Base-by-base conservation (phyloP, 371 early-diverging fungal genomes). In the Umbelopsis sp. region DNA sequence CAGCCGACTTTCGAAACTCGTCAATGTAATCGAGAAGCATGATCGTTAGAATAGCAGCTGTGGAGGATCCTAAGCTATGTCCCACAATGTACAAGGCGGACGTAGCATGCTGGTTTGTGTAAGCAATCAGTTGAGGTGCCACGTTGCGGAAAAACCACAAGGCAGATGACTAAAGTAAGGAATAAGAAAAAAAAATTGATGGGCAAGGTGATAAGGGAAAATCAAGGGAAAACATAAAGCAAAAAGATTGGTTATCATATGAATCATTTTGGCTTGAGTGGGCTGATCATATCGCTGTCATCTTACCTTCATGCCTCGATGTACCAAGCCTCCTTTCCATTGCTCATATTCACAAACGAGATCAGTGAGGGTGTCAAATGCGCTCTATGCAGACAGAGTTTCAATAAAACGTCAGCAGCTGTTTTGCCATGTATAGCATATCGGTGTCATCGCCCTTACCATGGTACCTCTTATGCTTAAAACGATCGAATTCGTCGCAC, bases 241-340 rank as follows among this genome's bases (percentile, higher is more conserved):
- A 29, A 29, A 29, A 9, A 18, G 8, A 62, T 35, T 11, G 46
- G 35, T 57, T 3, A 37, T 18, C 8, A 18, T 37, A 10, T 41
- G 41, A 1, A 41, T 7, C 12, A 38, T 41, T 41, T 12, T 41
- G 29, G 41, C 41, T 12, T 10, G 41, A 12, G 7, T 4, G 12
- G 41, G 41, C 41, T 41, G 25, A n/a, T 10, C 4, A 22, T 51
- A 2, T 22, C 38, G 10, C 38, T 22, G 12, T 12, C 7, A 41
- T 7, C 41, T 24, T 76, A 78, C 78, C 76, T 89, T 83, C 80
- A 94, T 90, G 29, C 94, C 94, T 63, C 87, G 83, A 65, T 94
- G 94, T 20, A 93, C 91, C 12, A 94, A 74, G 0, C 94, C 94
- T 12, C 92, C 94, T 63, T 89, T 88, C 94, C 94, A 94, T 41